Percentiles rank a stretch among this genome's conserved stretches.
These are phyloP conservation scores for Dispira simplex DNA, from an alignment of 192 early-diverging fungal genomes.

Conservation along the genomic window DNA sequence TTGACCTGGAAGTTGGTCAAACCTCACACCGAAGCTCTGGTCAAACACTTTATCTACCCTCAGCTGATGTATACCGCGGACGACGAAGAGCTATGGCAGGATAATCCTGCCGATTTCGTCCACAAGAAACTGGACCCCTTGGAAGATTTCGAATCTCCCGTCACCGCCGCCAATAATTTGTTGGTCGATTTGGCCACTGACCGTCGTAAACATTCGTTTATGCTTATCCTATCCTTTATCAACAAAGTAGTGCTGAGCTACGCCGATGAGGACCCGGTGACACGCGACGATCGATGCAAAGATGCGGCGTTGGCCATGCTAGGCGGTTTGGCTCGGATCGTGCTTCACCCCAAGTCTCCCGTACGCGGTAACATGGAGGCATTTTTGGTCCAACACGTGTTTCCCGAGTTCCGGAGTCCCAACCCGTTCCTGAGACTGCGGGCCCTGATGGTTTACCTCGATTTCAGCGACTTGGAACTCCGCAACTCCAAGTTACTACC, in stretches of 20 bases:
- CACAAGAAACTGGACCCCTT: constrained; percentile 61
- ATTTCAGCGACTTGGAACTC: constrained; percentile 46
- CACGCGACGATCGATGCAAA: constrained; percentile 63
- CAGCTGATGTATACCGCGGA: constrained; percentile 73
- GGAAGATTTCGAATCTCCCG: constrained; percentile 73
- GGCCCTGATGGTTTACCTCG: constrained; percentile 35
- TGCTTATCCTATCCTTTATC: constrained; percentile 61
- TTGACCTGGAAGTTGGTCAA: constrained; percentile 82
- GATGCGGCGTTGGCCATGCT: constrained; percentile 89
- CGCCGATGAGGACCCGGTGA: constrained; percentile 40
- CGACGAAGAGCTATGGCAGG: constrained; percentile 83
- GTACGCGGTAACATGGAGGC: constrained; percentile 60
- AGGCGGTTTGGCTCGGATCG: constrained; percentile 44
- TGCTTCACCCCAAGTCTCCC: constrained; percentile 58
- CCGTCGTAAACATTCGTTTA: constrained; percentile 65
- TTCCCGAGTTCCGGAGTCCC: constrained; percentile 80
- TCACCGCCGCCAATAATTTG: constrained; percentile 54
- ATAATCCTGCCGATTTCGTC: constrained; percentile 88
- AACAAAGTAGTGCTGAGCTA: constrained; percentile 60
- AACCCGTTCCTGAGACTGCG: constrained; percentile 70
- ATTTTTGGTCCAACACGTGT: constrained; percentile 72
- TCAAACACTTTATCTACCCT: constrained; percentile 86
- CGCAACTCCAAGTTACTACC: constrained; percentile 33
- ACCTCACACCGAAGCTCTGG: constrained; percentile 62
- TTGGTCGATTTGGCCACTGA: constrained; percentile 63